Evolutionary conservation across 768 basidiomycete species (phyloP), one percentile per base, ranked within the genome.

Genomic region (Hortiboletus campestris): DNA sequence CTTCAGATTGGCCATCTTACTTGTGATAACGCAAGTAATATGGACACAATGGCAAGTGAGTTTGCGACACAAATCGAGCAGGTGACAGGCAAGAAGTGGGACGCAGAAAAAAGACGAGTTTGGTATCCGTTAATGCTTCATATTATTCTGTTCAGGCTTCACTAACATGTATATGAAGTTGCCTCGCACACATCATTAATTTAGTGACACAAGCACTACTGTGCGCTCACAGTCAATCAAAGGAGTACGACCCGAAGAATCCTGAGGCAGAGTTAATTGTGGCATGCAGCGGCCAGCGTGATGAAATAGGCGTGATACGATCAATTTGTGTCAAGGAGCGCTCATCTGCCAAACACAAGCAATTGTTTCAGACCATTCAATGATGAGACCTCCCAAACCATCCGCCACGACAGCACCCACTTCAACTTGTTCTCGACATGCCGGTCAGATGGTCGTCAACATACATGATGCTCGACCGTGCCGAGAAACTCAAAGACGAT

Each of bases 1-100:
- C 25, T 25, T 6, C 25, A 25, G 47, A 49, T 49, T 3, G 36
- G 47, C 2, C 32, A 49, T n/a, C 12, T 39, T 6, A 49, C 47
- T 3, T 49, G 47, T 19, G 39, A 41, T 7, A 41, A 50, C 55
- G 73, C 74, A 0, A 52, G 28, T 4, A 77, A 76, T 52, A 78
- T 76, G 53, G 49, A 51, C 17, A 75, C 73, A 0, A 77, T 76
- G 72, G 36, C 73, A 25, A 32, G 10, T 0, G 61, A 70, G 14
- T 69, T 78, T 51, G 62, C 50, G 0, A 10, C 17, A 0, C 45
- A 58, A 3, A 51, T 53, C 34, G 38, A 64, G 29, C 5, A 25
- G 1, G 20, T 0, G 0, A 59, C 41, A 2, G 41, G 49, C 4
- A 46, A 47, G 17, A 1, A 3, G 0, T 56, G 38, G 25, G 25